A percentile compares a stretch with the other conserved stretches of the same genome.
phyloP scores from a whole-genome alignment of 805 yeast genomes.

The Candida ipomoeae region DNA sequence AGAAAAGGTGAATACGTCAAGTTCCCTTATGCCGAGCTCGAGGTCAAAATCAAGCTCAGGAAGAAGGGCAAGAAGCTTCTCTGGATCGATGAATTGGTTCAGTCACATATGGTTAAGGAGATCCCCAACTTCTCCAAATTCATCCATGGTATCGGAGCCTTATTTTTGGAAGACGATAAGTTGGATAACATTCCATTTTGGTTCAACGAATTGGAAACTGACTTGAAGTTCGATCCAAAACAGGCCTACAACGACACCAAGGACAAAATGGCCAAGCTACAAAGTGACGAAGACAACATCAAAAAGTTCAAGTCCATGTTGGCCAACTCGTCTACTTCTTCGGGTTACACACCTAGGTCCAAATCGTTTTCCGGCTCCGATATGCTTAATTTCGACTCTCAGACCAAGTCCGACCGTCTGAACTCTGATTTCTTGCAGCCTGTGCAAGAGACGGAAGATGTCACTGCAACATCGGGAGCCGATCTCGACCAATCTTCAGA shows the following conservation, averaged over 20 bases:
- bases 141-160: constrained; percentile 85
- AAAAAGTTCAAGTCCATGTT: constrained; percentile 40
- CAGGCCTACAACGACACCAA: constrained; percentile 69
- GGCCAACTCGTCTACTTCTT: constrained; percentile 22
- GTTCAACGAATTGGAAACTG: constrained; percentile 78
- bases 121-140: constrained; percentile 92
- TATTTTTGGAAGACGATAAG: constrained; percentile 86
- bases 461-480: constrained; percentile 14
- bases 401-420: constrained; percentile 2
- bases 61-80: constrained; percentile 43
- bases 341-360: constrained; percentile 31
- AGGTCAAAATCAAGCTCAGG: constrained; percentile 62
- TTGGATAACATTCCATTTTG: constrained; percentile 90
- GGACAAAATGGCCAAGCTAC: constrained; percentile 47
- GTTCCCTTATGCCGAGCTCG: constrained; percentile 87
- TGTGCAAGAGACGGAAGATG: constrained; percentile 12
- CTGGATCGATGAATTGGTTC: constrained; percentile 87
- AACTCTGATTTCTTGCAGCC: constrained; percentile 9
- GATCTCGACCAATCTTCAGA: constrained; percentile 29
- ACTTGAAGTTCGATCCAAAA: constrained; percentile 62
- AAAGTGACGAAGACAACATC: constrained; percentile 43
- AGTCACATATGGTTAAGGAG: constrained; percentile 76
- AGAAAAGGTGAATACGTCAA: constrained; percentile 82
- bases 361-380: constrained; percentile 38
- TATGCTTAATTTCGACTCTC: constrained; percentile 15